Base-by-base conservation (phyloP, 768 basidiomycete species). In the Podaxis sp. region DNA sequence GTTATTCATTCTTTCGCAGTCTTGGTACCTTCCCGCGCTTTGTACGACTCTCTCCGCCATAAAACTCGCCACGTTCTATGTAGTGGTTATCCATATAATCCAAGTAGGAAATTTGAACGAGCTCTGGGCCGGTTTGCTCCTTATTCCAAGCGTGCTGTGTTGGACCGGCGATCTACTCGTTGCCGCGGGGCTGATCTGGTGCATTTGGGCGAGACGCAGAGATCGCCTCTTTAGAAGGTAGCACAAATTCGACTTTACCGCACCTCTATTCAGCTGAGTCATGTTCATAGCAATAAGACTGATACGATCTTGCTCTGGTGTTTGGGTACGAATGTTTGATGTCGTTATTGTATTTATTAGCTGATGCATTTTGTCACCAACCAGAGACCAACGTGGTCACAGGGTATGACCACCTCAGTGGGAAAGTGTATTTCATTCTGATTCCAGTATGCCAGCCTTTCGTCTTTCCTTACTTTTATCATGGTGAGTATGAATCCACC, bases 221-320 rank as follows among this genome's bases (percentile, higher is more conserved):
- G 52, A 5, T 2, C 52, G 52, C 12, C 15, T 33, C 15, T 0
- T 13, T 5, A 15, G 8, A 30, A 54, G 36, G 52, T 54, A 33
- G 17, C 7, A 1, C 3, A 54, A 8, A 4, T 17, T n/a, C 8
- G 15, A 30, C 33, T 9, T 9, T 9, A 15, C 11, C 24, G 30
- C 7, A 22, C 22, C 49, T 36, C 15, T 6, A 30, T 33, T 2
- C 28, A 54, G 19, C 33, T 54, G 11, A 36, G n/a, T 12, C 28
- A 6, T 19, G n/a, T 54, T 36, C 26, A 2, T 36, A 54, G 52
- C 1, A 54, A 8, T 8, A 13, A 36, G 8, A 26, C 24, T 36
- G 30, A 54, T n/a, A 54, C 11, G 26, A n/a, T 54, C 12, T 54
- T 54, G 33, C 33, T 54, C 15, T 54, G 52, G 52, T 54, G 52